phyloP scores from a whole-genome alignment of 768 basidiomycete species.

The Amanita phalloides region DNA sequence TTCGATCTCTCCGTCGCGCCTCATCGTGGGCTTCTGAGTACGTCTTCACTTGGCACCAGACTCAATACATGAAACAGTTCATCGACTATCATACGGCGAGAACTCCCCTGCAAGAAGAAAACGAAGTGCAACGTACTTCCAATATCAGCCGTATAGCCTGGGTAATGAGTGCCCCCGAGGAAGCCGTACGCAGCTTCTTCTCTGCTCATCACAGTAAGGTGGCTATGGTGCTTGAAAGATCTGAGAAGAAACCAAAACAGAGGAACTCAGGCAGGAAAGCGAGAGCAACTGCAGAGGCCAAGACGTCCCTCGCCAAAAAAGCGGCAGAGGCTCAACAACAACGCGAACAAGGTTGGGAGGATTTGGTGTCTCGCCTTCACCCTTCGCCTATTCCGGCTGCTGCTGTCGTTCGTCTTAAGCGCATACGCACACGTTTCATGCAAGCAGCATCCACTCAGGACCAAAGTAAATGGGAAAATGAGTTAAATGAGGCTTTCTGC shows the following conservation, averaged over 20 bases:
- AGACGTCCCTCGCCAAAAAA: slow-evolving; percentile 47
- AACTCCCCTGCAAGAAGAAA: slow-evolving; percentile 39
- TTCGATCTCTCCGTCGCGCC: slow-evolving; percentile 44
- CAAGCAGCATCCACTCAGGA: slow-evolving; percentile 44
- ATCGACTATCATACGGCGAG: slow-evolving; percentile 27
- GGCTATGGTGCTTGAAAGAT: slow-evolving; percentile 31
- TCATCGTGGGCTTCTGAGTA: slow-evolving; percentile 55
- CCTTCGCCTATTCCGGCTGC: slow-evolving; percentile 39
- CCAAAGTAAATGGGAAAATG: slow-evolving; percentile 49
- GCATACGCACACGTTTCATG: slow-evolving; percentile 46
- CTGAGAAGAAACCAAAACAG: slow-evolving; percentile 22
- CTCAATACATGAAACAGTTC: slow-evolving; percentile 47
- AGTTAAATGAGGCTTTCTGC: slow-evolving; percentile 43
- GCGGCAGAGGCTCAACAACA: slow-evolving; percentile 48
- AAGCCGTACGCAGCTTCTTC: slow-evolving; percentile 36
- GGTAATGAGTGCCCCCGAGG: slow-evolving; percentile 45
- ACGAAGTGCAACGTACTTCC: slow-evolving; percentile 20
- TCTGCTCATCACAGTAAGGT: slow-evolving; percentile 26
- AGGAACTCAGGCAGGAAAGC: slow-evolving; percentile 21
- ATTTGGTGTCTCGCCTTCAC: slow-evolving; percentile 42
- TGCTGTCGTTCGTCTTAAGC: slow-evolving; percentile 38
- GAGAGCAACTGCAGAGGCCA: slow-evolving; percentile 31
- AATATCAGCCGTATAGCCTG: slow-evolving; percentile 37
- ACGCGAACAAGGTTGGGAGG: slow-evolving; percentile 59
- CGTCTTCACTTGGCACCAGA: slow-evolving; percentile 57